These are phyloP conservation scores for Saturnispora saitoi DNA, from an alignment of 805 yeast genomes.

Conservation along the genomic window DNA sequence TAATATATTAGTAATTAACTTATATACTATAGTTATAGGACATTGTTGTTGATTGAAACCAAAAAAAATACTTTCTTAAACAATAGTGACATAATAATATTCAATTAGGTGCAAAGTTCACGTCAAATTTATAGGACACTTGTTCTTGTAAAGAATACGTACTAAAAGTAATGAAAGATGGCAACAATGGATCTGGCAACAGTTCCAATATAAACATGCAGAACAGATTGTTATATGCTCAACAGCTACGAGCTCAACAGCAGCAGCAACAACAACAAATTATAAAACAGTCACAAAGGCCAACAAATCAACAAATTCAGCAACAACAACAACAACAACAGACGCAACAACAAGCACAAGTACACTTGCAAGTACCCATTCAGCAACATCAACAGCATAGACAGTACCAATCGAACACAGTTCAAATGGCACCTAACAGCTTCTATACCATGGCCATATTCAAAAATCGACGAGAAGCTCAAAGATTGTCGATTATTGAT, in stretches of 20 bases:
- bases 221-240: constrained; percentile 21
- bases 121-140: too few relatives aligned
- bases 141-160: not conserved
- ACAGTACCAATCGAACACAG: constrained; percentile 3
- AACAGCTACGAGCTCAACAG: constrained; percentile 7
- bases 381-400: constrained; percentile 3
- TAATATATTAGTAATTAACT: too few relatives aligned
- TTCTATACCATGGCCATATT: constrained; percentile 53
- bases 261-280: constrained; percentile 8
- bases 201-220: constrained; percentile 42
- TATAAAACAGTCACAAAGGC: not conserved
- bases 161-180: constrained; percentile 21
- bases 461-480: constrained; percentile 52
- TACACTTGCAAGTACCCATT: constrained; percentile 2
- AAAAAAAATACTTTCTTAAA: too few relatives aligned
- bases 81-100: too few relatives aligned
- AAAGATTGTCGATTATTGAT: constrained; percentile 66
- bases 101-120: too few relatives aligned
- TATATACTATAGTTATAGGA: too few relatives aligned
- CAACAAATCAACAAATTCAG: not conserved
- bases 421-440: constrained; percentile 43
- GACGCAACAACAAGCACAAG: constrained; percentile 18
- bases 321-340: constrained; percentile 6
- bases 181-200: constrained; percentile 15
- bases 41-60: too few relatives aligned